phyloP scores from a whole-genome alignment of 2,329 filamentous ascomycete species.

The Colletotrichum graminicola region DNA sequence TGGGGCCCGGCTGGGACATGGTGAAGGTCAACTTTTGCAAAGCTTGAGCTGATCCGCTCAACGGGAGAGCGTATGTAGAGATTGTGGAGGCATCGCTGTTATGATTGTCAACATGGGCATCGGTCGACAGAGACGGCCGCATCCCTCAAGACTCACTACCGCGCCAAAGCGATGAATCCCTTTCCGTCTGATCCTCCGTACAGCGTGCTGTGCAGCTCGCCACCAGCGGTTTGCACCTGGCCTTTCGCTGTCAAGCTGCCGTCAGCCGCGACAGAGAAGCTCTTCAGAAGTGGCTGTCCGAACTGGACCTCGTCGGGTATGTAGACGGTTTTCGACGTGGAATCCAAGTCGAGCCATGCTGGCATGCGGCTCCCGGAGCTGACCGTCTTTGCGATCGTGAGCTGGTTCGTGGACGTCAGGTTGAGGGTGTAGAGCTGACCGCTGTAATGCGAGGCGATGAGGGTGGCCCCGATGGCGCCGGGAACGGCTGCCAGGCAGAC shows the following conservation, averaged over 20 bases:
- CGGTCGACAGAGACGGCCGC: not conserved
- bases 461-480: constrained; percentile 41
- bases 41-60: constrained; percentile 47
- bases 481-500: not conserved
- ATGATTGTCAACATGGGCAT: not conserved
- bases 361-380: constrained; percentile 52
- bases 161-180: constrained; percentile 57
- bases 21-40: constrained; percentile 57
- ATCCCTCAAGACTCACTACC: constrained; percentile 55
- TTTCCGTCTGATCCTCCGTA: constrained; percentile 55
- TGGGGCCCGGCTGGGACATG: constrained; percentile 57
- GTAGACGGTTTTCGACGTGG: constrained; percentile 50
- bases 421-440: constrained; percentile 55
- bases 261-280: constrained; percentile 49
- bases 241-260: constrained; percentile 50
- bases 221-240: constrained; percentile 50
- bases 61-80: constrained; percentile 58
- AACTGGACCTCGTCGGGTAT: constrained; percentile 54
- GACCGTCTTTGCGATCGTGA: constrained; percentile 47
- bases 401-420: constrained; percentile 46
- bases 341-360: constrained; percentile 54
- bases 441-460: constrained; percentile 56
- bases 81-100: constrained; percentile 57
- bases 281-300: constrained; percentile 52
- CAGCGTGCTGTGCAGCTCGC: constrained; percentile 56